Evolutionary conservation across 768 basidiomycete genomes (phyloP).

Genomic region (Saitozyma podzolica): DNA sequence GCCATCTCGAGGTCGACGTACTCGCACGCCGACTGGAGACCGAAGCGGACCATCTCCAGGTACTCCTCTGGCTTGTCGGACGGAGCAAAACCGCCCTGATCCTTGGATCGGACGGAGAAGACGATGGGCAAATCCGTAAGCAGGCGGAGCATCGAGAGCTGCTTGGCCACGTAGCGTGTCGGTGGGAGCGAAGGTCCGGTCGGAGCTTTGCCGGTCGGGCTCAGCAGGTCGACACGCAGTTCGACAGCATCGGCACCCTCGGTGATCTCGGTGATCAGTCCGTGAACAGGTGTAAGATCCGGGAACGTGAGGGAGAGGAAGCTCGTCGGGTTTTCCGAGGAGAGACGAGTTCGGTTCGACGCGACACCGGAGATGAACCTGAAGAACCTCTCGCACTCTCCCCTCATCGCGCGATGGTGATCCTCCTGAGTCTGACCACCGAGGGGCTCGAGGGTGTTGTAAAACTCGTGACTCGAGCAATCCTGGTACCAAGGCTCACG

Average conservation of each 20-base stretch:
- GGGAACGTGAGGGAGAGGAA: constrained; percentile 93
- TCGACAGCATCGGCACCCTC: constrained; percentile 89
- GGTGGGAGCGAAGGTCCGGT: constrained; percentile 65
- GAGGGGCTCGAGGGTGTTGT: constrained; percentile 61
- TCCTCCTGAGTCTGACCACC: constrained; percentile 46
- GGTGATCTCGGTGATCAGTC: constrained; percentile 69
- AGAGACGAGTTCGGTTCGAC: constrained; percentile 59
- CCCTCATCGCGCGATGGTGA: constrained; percentile 53
- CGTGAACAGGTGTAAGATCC: constrained; percentile 70
- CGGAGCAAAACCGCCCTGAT: constrained; percentile 90
- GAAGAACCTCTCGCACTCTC: constrained; percentile 83
- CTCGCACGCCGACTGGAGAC: constrained; percentile 79
- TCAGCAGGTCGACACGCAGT: constrained; percentile 86
- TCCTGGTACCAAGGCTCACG: constrained; percentile 84
- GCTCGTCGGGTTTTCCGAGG: constrained; percentile 67
- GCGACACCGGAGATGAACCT: constrained; percentile 73
- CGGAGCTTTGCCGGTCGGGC: constrained; percentile 54
- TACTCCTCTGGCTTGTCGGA: constrained; percentile 71
- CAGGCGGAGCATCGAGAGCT: constrained; percentile 75
- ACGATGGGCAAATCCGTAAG: constrained; percentile 80
- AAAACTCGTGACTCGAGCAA: constrained; percentile 77
- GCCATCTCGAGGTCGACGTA: constrained; percentile 89
- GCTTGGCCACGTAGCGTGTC: constrained; percentile 70
- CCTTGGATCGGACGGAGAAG: constrained; percentile 81
- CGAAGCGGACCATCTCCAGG: constrained; percentile 73